Conservation (phyloP, 176 grass and related monocot genomes). For the Zoysia japonica region DNA sequence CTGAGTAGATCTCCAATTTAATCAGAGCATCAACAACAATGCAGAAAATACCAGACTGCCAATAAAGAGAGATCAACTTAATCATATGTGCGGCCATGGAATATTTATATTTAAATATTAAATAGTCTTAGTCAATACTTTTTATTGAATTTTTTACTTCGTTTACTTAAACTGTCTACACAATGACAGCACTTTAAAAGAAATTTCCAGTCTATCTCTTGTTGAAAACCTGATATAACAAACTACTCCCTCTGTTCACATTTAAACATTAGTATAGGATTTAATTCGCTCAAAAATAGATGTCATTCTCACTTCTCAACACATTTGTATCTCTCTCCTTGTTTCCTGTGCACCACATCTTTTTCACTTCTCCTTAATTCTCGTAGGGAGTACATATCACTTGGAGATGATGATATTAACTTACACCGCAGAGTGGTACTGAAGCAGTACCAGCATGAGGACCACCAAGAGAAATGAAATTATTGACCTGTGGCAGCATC, state of each 20-base stretch:
- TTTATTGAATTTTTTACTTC: conserved; percentile 7
- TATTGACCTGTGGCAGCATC: conserved; percentile 73
- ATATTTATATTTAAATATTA: conserved; percentile 22
- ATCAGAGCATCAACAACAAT: conserved; percentile 74
- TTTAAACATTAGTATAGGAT: too few relatives aligned
- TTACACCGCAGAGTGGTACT: conserved; percentile 90
- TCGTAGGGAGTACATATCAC: conserved; percentile 3
- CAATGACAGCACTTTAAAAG: background rate
- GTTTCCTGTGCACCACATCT: too few relatives aligned
- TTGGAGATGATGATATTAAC: conserved; percentile 44
- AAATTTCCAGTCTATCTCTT: background rate
- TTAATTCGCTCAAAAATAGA: too few relatives aligned
- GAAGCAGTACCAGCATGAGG: conserved; percentile 98
- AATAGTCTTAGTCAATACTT: conserved; percentile 17
- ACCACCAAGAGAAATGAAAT: conserved; percentile 84
- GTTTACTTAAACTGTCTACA: background rate
- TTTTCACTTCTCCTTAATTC: too few relatives aligned
- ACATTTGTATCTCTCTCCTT: too few relatives aligned
- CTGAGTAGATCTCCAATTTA: conserved; percentile 83
- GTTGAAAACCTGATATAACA: conserved; percentile 30
- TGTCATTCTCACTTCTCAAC: too few relatives aligned
- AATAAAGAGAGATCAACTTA: conserved; percentile 25
- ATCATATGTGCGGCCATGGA: background rate
- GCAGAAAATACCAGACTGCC: conserved; percentile 66
- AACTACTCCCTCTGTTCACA: background rate